phyloP scores from a whole-genome alignment of 2,329 filamentous ascomycete genomes.

The Phyllosticta capitalensis region DNA sequence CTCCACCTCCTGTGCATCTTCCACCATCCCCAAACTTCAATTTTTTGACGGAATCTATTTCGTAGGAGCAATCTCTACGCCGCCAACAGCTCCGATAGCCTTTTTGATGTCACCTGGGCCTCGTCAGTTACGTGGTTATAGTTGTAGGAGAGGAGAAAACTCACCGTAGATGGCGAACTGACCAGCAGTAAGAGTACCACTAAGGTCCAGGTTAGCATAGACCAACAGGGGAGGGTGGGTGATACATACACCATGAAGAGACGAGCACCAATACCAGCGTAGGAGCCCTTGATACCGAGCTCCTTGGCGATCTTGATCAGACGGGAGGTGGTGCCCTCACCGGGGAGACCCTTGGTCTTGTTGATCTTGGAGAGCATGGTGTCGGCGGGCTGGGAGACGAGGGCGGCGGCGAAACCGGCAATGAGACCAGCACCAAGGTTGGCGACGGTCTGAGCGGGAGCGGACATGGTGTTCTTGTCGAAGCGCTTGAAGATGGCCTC shows the following conservation, averaged over 20 bases:
- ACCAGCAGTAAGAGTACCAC: slow-evolving; percentile 51
- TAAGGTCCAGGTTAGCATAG: slow-evolving; percentile 2
- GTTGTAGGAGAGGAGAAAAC: no score
- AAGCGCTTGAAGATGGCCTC: slow-evolving; percentile 59
- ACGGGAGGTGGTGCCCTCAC: slow-evolving; percentile 72
- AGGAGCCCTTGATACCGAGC: slow-evolving; percentile 70
- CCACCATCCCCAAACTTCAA: background rate
- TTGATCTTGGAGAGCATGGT: slow-evolving; percentile 96
- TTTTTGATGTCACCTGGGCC: slow-evolving; percentile 67
- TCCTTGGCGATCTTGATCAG: slow-evolving; percentile 83
- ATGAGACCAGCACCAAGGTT: slow-evolving; percentile 81
- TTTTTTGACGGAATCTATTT: slow-evolving; percentile 1
- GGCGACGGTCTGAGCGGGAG: slow-evolving; percentile 63
- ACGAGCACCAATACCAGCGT: slow-evolving; percentile 72
- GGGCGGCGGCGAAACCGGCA: slow-evolving; percentile 76
- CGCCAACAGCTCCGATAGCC: slow-evolving; percentile 21
- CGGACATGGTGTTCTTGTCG: slow-evolving; percentile 62
- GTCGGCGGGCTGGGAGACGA: slow-evolving; percentile 83
- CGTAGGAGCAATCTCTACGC: slow-evolving; percentile 7
- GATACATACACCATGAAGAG: slow-evolving; percentile 48
- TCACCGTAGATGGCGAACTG: slow-evolving; percentile 89
- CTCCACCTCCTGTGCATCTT: background rate
- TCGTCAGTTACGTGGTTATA: no score
- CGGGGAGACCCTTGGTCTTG: slow-evolving; percentile 81
- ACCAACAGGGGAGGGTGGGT: background rate